phyloP scores from a whole-genome alignment of 176 grass and related monocot genomes.

The Leersia perrieri region DNA sequence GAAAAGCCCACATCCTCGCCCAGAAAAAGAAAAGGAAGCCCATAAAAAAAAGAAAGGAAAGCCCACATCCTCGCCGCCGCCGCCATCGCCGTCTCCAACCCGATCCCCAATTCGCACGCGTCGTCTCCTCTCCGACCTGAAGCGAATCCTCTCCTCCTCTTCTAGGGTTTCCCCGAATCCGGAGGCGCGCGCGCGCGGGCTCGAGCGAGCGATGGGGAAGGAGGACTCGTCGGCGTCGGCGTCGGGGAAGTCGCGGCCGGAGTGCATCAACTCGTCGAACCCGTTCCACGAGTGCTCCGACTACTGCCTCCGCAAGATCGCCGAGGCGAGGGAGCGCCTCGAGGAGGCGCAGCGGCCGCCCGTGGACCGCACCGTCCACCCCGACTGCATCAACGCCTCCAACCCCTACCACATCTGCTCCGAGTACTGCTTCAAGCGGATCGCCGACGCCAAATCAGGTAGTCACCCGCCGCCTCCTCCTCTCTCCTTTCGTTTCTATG shows the following conservation, averaged over 20 bases:
- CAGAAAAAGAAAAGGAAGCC: too few species aligned
- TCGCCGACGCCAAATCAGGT: slow-evolving; percentile 56
- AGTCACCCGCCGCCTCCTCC: not conserved
- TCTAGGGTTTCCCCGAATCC: not conserved
- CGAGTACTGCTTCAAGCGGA: slow-evolving; percentile 62
- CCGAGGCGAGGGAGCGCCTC: slow-evolving; percentile 46
- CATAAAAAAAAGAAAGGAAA: too few species aligned
- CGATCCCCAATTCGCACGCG: not conserved
- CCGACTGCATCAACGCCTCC: slow-evolving; percentile 68
- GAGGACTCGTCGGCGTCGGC: not conserved
- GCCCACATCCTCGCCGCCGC: too few species aligned
- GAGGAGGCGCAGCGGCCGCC: slow-evolving; percentile 18
- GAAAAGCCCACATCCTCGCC: not conserved
- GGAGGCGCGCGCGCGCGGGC: not conserved
- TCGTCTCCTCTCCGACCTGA: not conserved
- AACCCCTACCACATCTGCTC: slow-evolving; percentile 68
- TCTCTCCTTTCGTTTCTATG: not conserved
- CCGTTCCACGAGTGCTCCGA: slow-evolving; percentile 75
- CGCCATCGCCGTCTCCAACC: not conserved
- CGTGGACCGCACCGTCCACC: slow-evolving; percentile 51
- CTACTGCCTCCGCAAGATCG: slow-evolving; percentile 59
- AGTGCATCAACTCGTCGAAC: slow-evolving; percentile 76
- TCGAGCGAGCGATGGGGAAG: slow-evolving; percentile 27
- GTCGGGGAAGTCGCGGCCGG: slow-evolving; percentile 26
- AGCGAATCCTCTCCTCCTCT: not conserved